phyloP scores from a whole-genome alignment of 768 basidiomycete species.

The Baorangia bicolor region DNA sequence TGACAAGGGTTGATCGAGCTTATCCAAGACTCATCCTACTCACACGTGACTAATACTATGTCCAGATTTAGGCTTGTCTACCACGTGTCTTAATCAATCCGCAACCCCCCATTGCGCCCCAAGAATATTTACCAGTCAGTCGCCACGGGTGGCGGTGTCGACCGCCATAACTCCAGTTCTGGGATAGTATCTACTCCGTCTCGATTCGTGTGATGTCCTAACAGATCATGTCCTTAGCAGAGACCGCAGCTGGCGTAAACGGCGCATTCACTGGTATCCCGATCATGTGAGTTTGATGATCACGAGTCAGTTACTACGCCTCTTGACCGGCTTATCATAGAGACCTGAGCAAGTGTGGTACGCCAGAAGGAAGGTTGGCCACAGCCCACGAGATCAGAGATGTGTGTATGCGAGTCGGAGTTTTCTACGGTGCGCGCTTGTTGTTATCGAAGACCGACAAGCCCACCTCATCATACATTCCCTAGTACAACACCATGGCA shows the following conservation, averaged over 20 bases:
- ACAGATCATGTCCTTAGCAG: slow-evolving; percentile 19
- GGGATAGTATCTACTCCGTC: no score
- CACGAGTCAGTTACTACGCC: neutral
- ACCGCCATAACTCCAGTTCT: no score
- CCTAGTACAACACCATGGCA: slow-evolving; percentile 73
- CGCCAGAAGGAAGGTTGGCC: slow-evolving; percentile 33
- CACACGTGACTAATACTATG: no score
- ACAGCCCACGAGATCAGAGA: no score
- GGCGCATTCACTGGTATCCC: slow-evolving; percentile 23
- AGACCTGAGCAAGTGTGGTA: slow-evolving; percentile 18
- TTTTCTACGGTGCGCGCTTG: slow-evolving; percentile 65
- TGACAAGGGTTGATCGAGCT: no score
- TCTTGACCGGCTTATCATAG: slow-evolving; percentile 2
- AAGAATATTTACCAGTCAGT: no score
- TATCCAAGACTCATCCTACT: no score
- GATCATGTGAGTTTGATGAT: slow-evolving; percentile 17
- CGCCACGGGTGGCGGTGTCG: no score
- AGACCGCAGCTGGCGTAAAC: slow-evolving; percentile 13
- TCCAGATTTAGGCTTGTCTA: no score
- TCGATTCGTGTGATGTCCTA: no score
- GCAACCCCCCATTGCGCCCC: no score
- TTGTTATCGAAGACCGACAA: neutral
- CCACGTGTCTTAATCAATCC: no score
- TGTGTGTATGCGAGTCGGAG: slow-evolving; percentile 81
- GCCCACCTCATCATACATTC: neutral